A percentile compares a stretch with the other conserved stretches of the same genome.
Conservation (phyloP, 1,139 yeast genomes). For the Protomyces gravidus region DNA sequence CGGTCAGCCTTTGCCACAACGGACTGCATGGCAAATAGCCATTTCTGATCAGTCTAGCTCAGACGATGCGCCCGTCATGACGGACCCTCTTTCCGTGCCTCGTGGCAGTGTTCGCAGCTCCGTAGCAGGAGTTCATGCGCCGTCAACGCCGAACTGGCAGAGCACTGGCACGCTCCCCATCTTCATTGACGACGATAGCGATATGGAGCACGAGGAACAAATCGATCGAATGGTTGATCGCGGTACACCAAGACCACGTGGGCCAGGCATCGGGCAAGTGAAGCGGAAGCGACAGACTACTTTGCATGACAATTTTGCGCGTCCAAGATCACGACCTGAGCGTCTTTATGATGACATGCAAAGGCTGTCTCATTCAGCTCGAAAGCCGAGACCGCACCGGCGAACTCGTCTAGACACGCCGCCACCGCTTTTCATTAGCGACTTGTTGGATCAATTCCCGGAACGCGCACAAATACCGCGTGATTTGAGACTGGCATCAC, state of each 20-base stretch:
- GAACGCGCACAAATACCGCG: background rate
- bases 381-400: background rate
- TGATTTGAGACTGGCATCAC: constrained; percentile 3
- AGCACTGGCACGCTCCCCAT: background rate
- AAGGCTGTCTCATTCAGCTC: background rate
- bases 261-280: background rate
- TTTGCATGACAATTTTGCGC: background rate
- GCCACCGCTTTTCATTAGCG: background rate
- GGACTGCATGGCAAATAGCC: background rate
- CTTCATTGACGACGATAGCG: background rate
- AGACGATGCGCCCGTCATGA: background rate
- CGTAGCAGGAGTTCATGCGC: background rate
- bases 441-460: background rate
- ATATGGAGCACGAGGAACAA: constrained; percentile 1
- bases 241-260: background rate
- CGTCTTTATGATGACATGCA: background rate
- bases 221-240: constrained; percentile 5
- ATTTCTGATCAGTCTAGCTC: background rate
- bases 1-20: background rate
- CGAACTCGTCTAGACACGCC: background rate
- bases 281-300: background rate
- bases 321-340: background rate
- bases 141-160: background rate
- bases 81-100: background rate
- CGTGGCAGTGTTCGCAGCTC: background rate